Evolutionary conservation across 345 rosid genomes (phyloP), one percentile per base, ranked within the genome.

Genomic region (Gossypium sturtianum): DNA sequence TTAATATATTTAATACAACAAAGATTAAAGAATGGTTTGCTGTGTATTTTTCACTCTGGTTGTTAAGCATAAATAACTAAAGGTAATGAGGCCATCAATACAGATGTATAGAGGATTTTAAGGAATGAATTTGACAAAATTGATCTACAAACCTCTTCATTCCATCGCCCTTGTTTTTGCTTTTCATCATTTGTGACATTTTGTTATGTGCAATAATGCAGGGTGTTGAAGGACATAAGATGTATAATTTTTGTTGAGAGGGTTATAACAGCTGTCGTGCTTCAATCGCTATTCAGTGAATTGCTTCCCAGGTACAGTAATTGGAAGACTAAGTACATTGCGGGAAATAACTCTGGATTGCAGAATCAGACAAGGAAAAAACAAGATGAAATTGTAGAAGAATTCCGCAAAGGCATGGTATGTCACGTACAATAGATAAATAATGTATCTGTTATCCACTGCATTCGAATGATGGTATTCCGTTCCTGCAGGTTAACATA

Each of bases 201-300:
- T 23, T 70, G 47, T 10, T 51, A 17, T 70, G 73, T 78, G 77
- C 74, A 58, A 91, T 91, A 54, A 66, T 23, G 16, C 89, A 95
- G 98, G 77, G 76, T 59, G 59, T 66, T 87, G 72, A 71, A 85
- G 78, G 89, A 90, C 44, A 88, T 93, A 19, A 83, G 97, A 79
- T 95, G 98, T 71, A 87, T 93, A 76, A 53, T 95, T 63, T 95
- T 95, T 78, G 96, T 91, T 70, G 84, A 91, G 77, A 88, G 98
- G 86, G 86, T 95, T 63, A 83, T 95, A 45, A 76, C 93, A 43
- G 89, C 96, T 3, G 69, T 84, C 56, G 94, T 88, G 65, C 72
- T 95, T 75, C 82, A 86, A 58, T 79, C 86, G 47, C 78, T 91
- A 17, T 78, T 93, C 56, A 80, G 77, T 72, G 87, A 86, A 76